Base-by-base conservation (phyloP, 495 filamentous ascomycete species). In the Aspergillus wentii region DNA sequence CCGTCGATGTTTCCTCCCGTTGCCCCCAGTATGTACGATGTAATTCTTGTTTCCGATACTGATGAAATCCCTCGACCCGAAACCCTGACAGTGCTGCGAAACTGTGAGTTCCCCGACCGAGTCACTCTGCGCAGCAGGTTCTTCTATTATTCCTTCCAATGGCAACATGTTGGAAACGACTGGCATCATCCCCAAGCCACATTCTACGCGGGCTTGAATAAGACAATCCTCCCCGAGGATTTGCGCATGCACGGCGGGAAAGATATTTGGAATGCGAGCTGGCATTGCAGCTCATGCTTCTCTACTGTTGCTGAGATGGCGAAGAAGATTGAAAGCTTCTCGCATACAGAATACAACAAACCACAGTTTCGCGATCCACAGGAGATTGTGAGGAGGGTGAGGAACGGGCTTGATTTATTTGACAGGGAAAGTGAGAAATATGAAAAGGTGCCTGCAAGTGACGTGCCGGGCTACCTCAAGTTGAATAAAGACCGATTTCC, bases 91-190 rank as follows among this genome's bases (percentile, higher is more conserved):
- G 38, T 68, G 2, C 61, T 79, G 0, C 64, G 66, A 2, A 57
- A 62, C 4, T 79, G 74, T 57, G 38, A 33, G 3, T 75, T 76
- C 52, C 73, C 74, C 1, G 61, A 58, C 8, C 66, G 74, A 8
- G 54, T 74, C 17, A 78, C 74, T 5, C 62, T 79, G n/a, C 51
- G 65, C 11, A 68, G 57, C 16, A 48, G 60, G 17, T 76, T 74
- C 54, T 77, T 77, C 49, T 75, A 75, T 48, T 79, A 79, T 56
- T 62, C 54, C 39, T 79, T 77, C 54, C 74, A 78, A 51, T 76
- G 64, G 54, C 54, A 64, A 22, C 74, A 75, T 35, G 54, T 51
- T 9, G 68, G 64, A n/a, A 15, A 54, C 17, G 64, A 76, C 43
- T 78, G 74, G 74, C 45, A 60, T 8, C 74, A 77, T 35, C 75